A percentile compares a stretch with the other conserved stretches of the same genome.
Conservation (phyloP, 192 early-diverging fungal genomes). For the Dissophora ornata region DNA sequence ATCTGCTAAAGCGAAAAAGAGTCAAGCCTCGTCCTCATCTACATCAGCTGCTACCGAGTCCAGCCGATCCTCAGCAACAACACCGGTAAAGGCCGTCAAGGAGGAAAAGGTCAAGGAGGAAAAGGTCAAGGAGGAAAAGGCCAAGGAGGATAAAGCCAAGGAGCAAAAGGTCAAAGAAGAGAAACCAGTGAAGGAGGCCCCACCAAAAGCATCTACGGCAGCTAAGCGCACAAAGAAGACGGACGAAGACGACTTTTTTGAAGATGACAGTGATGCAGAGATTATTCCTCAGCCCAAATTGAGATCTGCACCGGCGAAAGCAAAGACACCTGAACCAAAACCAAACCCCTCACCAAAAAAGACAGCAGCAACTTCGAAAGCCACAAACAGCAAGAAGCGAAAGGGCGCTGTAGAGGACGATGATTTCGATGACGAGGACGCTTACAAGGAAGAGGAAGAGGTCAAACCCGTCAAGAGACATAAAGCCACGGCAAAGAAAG, state of each 20-base stretch:
- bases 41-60: conserved; percentile 3
- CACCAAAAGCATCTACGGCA: conserved; percentile 3
- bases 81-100: not conserved
- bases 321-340: conserved; percentile 6
- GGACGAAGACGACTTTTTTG: conserved; percentile 29
- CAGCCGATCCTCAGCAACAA: not conserved
- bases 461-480: conserved; percentile 19
- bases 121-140: not conserved
- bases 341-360: conserved; percentile 10
- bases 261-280: conserved; percentile 39
- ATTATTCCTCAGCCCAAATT: conserved; percentile 17
- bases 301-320: conserved; percentile 6
- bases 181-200: not conserved
- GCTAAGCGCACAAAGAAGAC: conserved; percentile 26
- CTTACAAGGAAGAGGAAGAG: conserved; percentile 19
- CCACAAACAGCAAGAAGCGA: conserved; percentile 18
- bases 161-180: no score
- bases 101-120: not conserved
- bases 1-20: conserved; percentile 25
- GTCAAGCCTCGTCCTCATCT: no score
- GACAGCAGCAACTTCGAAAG: not conserved
- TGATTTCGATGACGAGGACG: conserved; percentile 22
- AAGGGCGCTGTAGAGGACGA: conserved; percentile 17
- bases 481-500: conserved; percentile 25
- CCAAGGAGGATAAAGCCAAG: not conserved